Evolutionary conservation across 805 yeast species (phyloP), one percentile per base, ranked within the genome.

Genomic region (Ogataea salicorniae): DNA sequence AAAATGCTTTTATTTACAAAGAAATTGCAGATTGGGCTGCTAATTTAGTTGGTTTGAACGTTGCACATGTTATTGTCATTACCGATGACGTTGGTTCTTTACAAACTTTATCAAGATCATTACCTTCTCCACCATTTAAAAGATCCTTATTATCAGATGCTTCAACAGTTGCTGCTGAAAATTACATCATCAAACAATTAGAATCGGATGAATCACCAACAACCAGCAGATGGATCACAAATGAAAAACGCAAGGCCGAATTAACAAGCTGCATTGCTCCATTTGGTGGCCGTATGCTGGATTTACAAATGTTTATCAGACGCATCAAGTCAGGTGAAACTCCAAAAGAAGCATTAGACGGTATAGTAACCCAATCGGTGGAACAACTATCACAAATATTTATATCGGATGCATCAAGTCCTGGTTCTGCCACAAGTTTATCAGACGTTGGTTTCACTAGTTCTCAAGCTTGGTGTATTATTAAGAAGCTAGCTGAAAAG

Each of bases 201-300:
- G 64, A 60, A 8, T 58, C 60, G 11, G 62, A 59, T 34, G 51
- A 59, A 29, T 26, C 31, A 9, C 31, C 31, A 26, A 48, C 48
- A 15, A 50, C 58, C 3, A 35, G 47, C 4, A 22, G 56, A 6
- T 54, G 56, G 20, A 51, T 63, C 5, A 51, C 56, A 13, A 51
- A 60, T 2, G 54, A 51, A 8, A 37, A 45, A 16, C 1, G 7
- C 8, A 43, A 41, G 15, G 16, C 16, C 11, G 74, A 72, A 9
- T 71, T 90, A 22, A 83, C 79, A 22, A 66, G 69, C 5, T 76
- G 83, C 33, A 68, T 91, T 34, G 79, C 71, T 26, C 95, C 96
- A 13, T 68, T 94, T 26, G 99, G 99, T 18, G 99, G 99, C 37
- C 80, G 99, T 52, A 86, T 92, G 91, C 74, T 90, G 40, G 99